phyloP scores from a whole-genome alignment of 106 monocot genomes.

The Phalaenopsis equestris region DNA sequence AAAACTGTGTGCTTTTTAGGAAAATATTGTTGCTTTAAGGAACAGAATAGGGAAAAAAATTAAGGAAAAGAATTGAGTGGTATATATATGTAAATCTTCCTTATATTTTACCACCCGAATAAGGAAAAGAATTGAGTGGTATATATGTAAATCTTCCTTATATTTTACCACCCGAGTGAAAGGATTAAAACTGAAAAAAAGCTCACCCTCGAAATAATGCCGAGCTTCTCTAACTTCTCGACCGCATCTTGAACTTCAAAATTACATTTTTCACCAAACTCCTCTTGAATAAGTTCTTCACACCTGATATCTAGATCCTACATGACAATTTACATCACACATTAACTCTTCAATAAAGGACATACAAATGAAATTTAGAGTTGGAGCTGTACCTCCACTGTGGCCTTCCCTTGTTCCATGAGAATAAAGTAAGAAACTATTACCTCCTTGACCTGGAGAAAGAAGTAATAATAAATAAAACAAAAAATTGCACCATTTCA shows the following conservation, averaged over 20 bases:
- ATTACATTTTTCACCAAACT: slow-evolving; percentile 68
- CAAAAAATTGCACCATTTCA: not conserved
- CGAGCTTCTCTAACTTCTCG: slow-evolving; percentile 90
- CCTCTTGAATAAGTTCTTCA: slow-evolving; percentile 83
- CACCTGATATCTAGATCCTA: slow-evolving; percentile 83
- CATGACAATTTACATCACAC: slow-evolving; percentile 2
- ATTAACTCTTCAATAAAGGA: not conserved
- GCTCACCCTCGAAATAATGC: slow-evolving; percentile 75
- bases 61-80: too few species aligned
- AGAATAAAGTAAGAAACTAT: slow-evolving; percentile 89
- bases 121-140: too few species aligned
- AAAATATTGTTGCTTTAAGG: too few species aligned
- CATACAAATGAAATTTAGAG: not conserved
- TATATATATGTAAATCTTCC: too few species aligned
- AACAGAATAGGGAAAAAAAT: too few species aligned
- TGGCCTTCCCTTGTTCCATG: slow-evolving; percentile 88
- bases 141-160: too few species aligned
- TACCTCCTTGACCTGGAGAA: slow-evolving; percentile 80
- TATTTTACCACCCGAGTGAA: too few species aligned
- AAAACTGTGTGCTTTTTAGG: too few species aligned
- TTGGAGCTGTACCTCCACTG: slow-evolving; percentile 40
- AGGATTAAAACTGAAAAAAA: not conserved
- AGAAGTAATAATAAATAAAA: not conserved
- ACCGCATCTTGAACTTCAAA: slow-evolving; percentile 92
- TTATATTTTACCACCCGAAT: too few species aligned